A percentile compares a stretch with the other conserved stretches of the same genome.
phyloP scores from a whole-genome alignment of 108 stramenopile genomes.

The Nitzschia sp. region DNA sequence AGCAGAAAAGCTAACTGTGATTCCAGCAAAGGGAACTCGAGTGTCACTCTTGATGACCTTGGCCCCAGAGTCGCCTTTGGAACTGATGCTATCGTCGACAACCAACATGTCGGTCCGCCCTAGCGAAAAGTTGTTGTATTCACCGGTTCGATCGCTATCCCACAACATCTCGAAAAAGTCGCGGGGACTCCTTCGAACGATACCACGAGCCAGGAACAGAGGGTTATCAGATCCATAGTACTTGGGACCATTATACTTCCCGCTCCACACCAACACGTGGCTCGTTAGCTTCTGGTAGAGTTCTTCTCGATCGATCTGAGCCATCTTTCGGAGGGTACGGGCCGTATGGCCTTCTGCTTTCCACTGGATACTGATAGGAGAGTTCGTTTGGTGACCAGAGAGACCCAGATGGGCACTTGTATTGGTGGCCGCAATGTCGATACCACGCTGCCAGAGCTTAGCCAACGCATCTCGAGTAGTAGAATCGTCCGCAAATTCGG shows the following conservation, averaged over 20 bases:
- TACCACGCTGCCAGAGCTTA: slow-evolving; percentile 13
- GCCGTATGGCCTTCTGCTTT: slow-evolving; percentile 41
- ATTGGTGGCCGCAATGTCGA: slow-evolving; percentile 25
- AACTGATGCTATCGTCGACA: slow-evolving; percentile 16
- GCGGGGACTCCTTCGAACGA: slow-evolving; percentile 34
- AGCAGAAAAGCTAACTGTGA: slow-evolving; percentile 41
- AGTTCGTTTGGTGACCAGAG: not conserved
- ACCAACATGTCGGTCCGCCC: slow-evolving; percentile 33
- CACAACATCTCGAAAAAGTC: slow-evolving; percentile 46
- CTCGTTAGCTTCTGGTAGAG: slow-evolving; percentile 22
- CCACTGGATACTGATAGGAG: slow-evolving; percentile 29
- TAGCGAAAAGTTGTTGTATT: slow-evolving; percentile 54
- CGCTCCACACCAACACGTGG: slow-evolving; percentile 42
- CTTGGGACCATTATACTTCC: slow-evolving; percentile 20
- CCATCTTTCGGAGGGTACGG: slow-evolving; percentile 19
- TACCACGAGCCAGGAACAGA: slow-evolving; percentile 46
- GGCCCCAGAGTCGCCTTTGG: slow-evolving; percentile 15
- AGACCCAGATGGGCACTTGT: slow-evolving; percentile 1
- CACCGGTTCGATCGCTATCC: slow-evolving; percentile 43
- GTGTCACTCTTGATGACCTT: slow-evolving; percentile 59
- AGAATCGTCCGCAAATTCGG: slow-evolving; percentile 16
- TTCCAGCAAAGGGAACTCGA: slow-evolving; percentile 46
- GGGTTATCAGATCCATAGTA: slow-evolving; percentile 33
- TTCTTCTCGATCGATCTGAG: slow-evolving; percentile 15
- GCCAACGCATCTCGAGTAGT: slow-evolving; percentile 22